These are phyloP conservation scores for Wallemia hederae DNA, from an alignment of 1,284 basidiomycete species.

Conservation along the genomic window DNA sequence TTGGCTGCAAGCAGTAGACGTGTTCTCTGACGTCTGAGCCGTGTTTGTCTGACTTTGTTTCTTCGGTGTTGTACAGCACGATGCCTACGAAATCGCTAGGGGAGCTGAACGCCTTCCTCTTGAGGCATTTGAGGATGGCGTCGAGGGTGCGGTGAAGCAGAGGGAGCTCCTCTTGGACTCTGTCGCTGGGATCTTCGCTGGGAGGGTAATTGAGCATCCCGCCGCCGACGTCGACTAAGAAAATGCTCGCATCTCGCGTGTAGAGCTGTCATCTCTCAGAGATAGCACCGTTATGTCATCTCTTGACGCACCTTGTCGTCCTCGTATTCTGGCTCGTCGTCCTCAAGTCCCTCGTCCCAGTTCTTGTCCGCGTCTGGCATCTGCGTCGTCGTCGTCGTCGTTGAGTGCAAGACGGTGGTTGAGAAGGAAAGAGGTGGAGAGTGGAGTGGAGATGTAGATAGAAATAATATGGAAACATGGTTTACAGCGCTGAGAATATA, in stretches of 20 bases:
- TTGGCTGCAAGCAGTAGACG: slow-evolving; percentile 41
- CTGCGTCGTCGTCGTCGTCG: background rate
- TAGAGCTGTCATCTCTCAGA: background rate
- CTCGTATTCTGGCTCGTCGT: background rate
- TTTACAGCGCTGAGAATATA: background rate
- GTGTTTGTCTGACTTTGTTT: slow-evolving; percentile 24
- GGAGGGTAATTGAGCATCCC: background rate
- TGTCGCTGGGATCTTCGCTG: background rate
- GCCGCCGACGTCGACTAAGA: background rate
- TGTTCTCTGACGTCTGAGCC: slow-evolving; percentile 28
- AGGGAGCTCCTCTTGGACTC: background rate
- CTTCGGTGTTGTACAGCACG: slow-evolving; percentile 63
- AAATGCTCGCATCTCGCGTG: background rate
- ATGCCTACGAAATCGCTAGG: slow-evolving; percentile 70
- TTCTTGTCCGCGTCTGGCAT: background rate
- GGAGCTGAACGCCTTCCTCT: slow-evolving; percentile 60
- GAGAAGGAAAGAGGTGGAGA: too few relatives aligned
- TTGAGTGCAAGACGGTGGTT: too few relatives aligned
- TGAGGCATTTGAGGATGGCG: slow-evolving; percentile 33
- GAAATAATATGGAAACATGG: background rate
- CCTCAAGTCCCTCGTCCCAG: background rate
- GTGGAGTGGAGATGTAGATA: background rate
- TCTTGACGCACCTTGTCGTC: background rate
- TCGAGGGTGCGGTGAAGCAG: background rate
- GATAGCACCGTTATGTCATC: background rate